phyloP scores from a whole-genome alignment of 2,329 filamentous ascomycete species.

The Hypocreales sp. region DNA sequence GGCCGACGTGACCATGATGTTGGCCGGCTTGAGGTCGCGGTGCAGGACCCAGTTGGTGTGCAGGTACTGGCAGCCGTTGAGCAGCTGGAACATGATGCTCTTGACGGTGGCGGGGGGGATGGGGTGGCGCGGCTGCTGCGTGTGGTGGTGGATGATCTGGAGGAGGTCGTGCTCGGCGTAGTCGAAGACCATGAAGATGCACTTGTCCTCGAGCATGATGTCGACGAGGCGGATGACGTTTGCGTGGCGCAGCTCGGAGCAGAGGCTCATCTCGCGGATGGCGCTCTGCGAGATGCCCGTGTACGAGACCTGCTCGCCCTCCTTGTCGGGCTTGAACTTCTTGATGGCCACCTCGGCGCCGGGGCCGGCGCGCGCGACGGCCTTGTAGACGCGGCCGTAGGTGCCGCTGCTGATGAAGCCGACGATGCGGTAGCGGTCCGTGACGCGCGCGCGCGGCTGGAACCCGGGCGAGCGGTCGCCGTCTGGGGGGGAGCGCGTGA shows the following conservation, averaged over 20 bases:
- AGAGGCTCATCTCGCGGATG: slow-evolving; percentile 92
- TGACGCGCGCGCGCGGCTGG: slow-evolving; percentile 71
- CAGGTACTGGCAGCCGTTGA: slow-evolving; percentile 88
- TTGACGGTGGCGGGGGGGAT: slow-evolving; percentile 83
- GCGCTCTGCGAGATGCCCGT: slow-evolving; percentile 96
- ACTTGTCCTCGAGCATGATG: slow-evolving; percentile 96
- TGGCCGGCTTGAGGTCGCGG: slow-evolving; percentile 91
- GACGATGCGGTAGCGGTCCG: slow-evolving; percentile 88
- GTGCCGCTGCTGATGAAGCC: slow-evolving; percentile 98
- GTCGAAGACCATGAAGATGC: slow-evolving; percentile 99
- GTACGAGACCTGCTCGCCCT: slow-evolving; percentile 87
- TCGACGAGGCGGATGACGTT: slow-evolving; percentile 88
- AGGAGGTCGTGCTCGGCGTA: slow-evolving; percentile 95
- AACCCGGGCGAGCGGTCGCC: slow-evolving; percentile 39
- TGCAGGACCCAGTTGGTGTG: slow-evolving; percentile 96
- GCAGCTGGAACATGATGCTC: slow-evolving; percentile 87
- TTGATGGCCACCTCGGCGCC: slow-evolving; percentile 88
- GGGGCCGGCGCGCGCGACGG: slow-evolving; percentile 50
- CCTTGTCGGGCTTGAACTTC: slow-evolving; percentile 98
- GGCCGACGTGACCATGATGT: slow-evolving; percentile 90
- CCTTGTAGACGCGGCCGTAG: slow-evolving; percentile 97
- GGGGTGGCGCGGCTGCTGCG: slow-evolving; percentile 69
- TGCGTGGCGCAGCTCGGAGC: slow-evolving; percentile 74
- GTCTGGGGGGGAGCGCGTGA: not conserved
- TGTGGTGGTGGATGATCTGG: slow-evolving; percentile 97